A percentile compares a stretch with the other conserved stretches of the same genome.
phyloP scores from a whole-genome alignment of 257 asterid species.

The Salvia rosmarinus region DNA sequence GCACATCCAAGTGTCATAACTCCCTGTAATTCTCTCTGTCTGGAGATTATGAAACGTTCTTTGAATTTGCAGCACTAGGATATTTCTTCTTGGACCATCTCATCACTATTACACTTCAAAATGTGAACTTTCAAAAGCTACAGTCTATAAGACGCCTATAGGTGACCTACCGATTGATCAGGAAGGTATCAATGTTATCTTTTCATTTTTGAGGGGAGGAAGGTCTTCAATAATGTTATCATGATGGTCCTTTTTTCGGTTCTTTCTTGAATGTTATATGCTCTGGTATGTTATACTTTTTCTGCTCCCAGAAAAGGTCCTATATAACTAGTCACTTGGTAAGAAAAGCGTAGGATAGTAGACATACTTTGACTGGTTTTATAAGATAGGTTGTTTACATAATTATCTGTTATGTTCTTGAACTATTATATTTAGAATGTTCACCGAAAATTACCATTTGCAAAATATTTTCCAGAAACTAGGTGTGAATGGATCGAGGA shows the following conservation, averaged over 20 bases:
- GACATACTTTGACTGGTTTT: too few species aligned
- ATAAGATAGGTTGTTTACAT: too few species aligned
- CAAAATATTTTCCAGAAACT: not conserved
- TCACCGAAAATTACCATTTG: not conserved
- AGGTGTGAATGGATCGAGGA: not conserved
- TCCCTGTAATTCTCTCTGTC: not conserved
- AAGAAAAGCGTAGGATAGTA: not conserved
- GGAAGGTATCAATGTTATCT: slow-evolving; percentile 58
- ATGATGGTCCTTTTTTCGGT: too few species aligned
- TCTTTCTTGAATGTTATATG: not conserved
- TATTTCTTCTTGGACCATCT: slow-evolving; percentile 97
- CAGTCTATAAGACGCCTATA: slow-evolving; percentile 84
- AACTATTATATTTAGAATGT: too few species aligned
- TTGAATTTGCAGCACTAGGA: slow-evolving; percentile 70
- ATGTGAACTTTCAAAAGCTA: slow-evolving; percentile 91
- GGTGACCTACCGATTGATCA: slow-evolving; percentile 92
- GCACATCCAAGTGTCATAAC: not conserved
- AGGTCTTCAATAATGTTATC: too few species aligned
- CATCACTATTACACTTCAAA: slow-evolving; percentile 90
- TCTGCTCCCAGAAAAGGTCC: not conserved
- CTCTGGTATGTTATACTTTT: not conserved
- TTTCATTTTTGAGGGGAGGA: too few species aligned
- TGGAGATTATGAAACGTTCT: slow-evolving; percentile 9
- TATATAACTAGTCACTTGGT: slow-evolving; percentile 1
- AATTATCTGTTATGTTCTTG: too few species aligned